phyloP scores from a whole-genome alignment of 73 alveolate genomes.

The Paraurostyla sp. region DNA sequence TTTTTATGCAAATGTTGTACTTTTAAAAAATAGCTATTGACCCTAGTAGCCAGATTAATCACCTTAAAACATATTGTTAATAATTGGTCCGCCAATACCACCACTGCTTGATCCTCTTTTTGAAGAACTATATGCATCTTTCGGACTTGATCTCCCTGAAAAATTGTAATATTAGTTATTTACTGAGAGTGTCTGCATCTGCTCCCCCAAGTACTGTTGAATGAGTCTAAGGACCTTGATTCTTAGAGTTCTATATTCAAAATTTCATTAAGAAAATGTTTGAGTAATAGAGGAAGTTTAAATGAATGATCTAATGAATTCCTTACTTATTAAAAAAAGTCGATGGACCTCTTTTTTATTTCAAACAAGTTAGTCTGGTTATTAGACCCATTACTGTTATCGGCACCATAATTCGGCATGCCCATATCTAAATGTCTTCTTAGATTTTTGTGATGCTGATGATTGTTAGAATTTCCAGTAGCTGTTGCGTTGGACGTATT shows the following conservation, averaged over 20 bases:
- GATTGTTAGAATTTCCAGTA: constrained; percentile 17
- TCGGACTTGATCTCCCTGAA: constrained; percentile 44
- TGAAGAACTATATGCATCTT: not conserved
- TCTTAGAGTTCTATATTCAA: not conserved
- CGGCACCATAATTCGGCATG: not conserved
- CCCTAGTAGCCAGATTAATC: not conserved
- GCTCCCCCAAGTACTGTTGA: constrained; percentile 39
- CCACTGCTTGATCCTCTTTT: constrained; percentile 42
- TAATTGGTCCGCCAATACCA: constrained; percentile 40
- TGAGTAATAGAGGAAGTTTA: not conserved
- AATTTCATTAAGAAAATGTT: not conserved
- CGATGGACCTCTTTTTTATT: constrained; percentile 58
- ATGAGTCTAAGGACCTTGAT: not conserved
- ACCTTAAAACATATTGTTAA: constrained; percentile 13
- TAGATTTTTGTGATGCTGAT: constrained; percentile 41
- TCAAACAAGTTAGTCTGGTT: constrained; percentile 36
- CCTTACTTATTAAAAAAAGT: constrained; percentile 48
- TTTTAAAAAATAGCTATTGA: constrained; percentile 29
- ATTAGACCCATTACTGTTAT: constrained; percentile 19
- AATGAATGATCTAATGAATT: not conserved
- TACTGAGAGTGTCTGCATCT: constrained; percentile 27
- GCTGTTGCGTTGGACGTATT: not conserved
- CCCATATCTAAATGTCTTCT: constrained; percentile 58
- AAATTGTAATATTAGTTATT: not conserved
- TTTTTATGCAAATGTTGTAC: not conserved